These are phyloP conservation scores for Xylaria curta DNA, from an alignment of 495 filamentous ascomycete genomes.

Conservation along the genomic window DNA sequence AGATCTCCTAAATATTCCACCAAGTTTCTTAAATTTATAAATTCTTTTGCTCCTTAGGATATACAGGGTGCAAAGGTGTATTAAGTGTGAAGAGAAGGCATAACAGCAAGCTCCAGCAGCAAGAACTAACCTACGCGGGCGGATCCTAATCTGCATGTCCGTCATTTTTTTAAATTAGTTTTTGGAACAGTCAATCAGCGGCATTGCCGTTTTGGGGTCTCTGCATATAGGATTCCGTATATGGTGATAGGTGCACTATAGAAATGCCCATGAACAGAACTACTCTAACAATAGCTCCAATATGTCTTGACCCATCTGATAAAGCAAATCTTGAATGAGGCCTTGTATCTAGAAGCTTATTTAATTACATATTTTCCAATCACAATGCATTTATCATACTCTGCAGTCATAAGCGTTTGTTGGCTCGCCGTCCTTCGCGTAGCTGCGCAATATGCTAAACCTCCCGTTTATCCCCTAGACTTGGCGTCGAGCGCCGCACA, in stretches of 20 bases:
- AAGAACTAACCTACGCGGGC: background rate
- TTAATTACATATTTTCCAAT: background rate
- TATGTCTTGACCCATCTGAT: background rate
- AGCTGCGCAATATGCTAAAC: background rate
- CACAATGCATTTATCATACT: background rate
- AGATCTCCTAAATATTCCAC: background rate
- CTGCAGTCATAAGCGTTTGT: background rate
- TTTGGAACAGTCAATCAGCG: background rate
- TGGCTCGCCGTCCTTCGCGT: background rate
- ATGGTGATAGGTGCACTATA: background rate
- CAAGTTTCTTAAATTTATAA: background rate
- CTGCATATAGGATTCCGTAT: background rate
- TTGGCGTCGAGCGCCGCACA: background rate
- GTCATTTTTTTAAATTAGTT: background rate
- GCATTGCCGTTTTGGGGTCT: background rate
- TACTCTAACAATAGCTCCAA: background rate
- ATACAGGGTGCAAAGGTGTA: background rate
- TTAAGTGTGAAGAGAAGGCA: background rate
- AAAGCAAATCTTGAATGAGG: background rate
- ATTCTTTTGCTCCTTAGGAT: background rate
- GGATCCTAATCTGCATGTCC: background rate
- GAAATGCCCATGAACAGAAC: background rate
- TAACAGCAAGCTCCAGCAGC: background rate
- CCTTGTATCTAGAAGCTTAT: background rate
- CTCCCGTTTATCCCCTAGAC: background rate